These are phyloP conservation scores for Phytopythium oedochilum DNA, from an alignment of 352 stramenopile species.

Conservation along the genomic window DNA sequence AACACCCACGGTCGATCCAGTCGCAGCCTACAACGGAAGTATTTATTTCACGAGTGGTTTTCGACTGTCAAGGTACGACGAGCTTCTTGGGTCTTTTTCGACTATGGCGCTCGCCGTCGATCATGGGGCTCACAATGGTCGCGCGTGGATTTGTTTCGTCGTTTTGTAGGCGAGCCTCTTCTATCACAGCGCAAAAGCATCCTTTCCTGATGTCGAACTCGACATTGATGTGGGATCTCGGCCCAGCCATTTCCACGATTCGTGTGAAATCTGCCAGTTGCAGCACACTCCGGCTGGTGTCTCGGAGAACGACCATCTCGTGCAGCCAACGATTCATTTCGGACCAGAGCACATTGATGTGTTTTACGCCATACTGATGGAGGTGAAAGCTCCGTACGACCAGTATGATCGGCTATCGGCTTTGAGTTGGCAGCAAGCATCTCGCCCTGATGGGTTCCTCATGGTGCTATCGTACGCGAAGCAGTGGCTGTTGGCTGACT, in stretches of 20 bases:
- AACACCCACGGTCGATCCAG: neutral
- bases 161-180: slow-evolving; percentile 45
- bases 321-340: slow-evolving; percentile 65
- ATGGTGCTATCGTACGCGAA: slow-evolving; percentile 84
- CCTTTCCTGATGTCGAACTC: slow-evolving; percentile 80
- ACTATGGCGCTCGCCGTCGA: no score
- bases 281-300: neutral
- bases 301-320: slow-evolving; percentile 1
- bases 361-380: slow-evolving; percentile 80
- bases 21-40: slow-evolving; percentile 29
- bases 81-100: neutral
- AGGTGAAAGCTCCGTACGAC: slow-evolving; percentile 85
- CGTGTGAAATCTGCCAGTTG: slow-evolving; percentile 33
- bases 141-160: neutral
- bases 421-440: slow-evolving; percentile 71
- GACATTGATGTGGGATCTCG: slow-evolving; percentile 55
- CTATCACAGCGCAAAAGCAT: slow-evolving; percentile 73
- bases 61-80: slow-evolving; percentile 62
- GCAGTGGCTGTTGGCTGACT: slow-evolving; percentile 80
- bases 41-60: slow-evolving; percentile 86
- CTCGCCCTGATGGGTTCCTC: slow-evolving; percentile 75
- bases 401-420: slow-evolving; percentile 70
- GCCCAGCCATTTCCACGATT: slow-evolving; percentile 14
- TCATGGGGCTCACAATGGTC: neutral
- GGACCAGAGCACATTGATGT: slow-evolving; percentile 77